These are phyloP conservation scores for Clarireedia sp. DNA, from an alignment of 2,329 filamentous ascomycete species.

Conservation along the genomic window DNA sequence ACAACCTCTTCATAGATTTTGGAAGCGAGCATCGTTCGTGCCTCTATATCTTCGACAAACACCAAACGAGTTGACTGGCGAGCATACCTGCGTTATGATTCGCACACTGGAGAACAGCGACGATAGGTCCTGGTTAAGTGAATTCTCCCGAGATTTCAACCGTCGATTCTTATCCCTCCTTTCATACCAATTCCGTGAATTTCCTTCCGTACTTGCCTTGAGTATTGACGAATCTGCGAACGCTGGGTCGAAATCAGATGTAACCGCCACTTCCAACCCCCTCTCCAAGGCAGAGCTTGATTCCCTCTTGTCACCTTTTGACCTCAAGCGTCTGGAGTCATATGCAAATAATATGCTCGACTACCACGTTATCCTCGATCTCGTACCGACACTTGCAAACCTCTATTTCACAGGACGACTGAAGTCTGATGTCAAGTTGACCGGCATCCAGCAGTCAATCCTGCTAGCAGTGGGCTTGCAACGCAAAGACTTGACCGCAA, in stretches of 20 bases:
- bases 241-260: constrained; percentile 60
- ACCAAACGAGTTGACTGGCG: constrained; percentile 89
- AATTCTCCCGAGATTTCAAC: constrained; percentile 90
- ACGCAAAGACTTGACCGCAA: constrained; percentile 72
- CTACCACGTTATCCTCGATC: constrained; percentile 92
- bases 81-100: constrained; percentile 97
- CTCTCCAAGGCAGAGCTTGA: constrained; percentile 74
- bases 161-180: constrained; percentile 83
- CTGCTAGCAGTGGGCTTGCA: constrained; percentile 88
- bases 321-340: constrained; percentile 87
- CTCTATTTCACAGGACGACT: constrained; percentile 81
- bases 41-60: constrained; percentile 95
- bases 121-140: constrained; percentile 78
- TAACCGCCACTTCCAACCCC: constrained; percentile 41
- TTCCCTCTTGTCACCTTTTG: constrained; percentile 73
- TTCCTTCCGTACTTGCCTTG: constrained; percentile 69
- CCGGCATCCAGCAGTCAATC: constrained; percentile 77
- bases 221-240: constrained; percentile 83
- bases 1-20: constrained; percentile 83
- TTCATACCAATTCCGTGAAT: constrained; percentile 85
- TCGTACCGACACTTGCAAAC: constrained; percentile 73
- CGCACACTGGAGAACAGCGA: constrained; percentile 62
- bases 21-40: constrained; percentile 79
- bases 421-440: constrained; percentile 58
- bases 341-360: constrained; percentile 97